Conservation (phyloP, 495 filamentous ascomycete genomes). For the Lepraria neglecta region DNA sequence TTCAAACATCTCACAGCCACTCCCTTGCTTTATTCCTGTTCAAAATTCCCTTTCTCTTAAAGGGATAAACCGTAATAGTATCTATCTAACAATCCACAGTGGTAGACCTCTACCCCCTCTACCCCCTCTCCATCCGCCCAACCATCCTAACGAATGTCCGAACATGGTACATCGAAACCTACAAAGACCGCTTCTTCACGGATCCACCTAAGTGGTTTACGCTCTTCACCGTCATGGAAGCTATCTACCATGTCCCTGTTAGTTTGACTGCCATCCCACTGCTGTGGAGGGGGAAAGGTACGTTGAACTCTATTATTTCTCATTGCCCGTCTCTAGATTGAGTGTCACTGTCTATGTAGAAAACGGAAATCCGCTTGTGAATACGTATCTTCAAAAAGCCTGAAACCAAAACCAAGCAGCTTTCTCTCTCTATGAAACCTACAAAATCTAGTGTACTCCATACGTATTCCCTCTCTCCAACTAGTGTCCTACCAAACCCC, state of each 20-base stretch:
- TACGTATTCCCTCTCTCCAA: too few relatives aligned
- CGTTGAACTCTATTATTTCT: background rate
- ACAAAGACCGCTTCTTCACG: conserved; percentile 65
- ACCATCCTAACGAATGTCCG: conserved; percentile 22
- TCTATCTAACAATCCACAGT: conserved; percentile 3
- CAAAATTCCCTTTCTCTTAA: background rate
- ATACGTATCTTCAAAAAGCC: too few relatives aligned
- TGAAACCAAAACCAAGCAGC: too few relatives aligned
- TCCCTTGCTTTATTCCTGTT: background rate
- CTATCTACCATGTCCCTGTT: conserved; percentile 9
- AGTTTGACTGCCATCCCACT: conserved; percentile 1
- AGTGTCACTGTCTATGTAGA: too few relatives aligned
- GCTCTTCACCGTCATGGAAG: conserved; percentile 19
- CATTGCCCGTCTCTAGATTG: too few relatives aligned
- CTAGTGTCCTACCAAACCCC: too few relatives aligned
- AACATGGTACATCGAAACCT: conserved; percentile 24
- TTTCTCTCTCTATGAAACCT: too few relatives aligned
- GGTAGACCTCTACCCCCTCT: conserved; percentile 27
- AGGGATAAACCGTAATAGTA: background rate
- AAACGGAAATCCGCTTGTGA: too few relatives aligned
- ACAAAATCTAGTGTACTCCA: too few relatives aligned
- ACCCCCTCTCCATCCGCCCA: conserved; percentile 18
- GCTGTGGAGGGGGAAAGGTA: conserved; percentile 15
- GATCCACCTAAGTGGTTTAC: conserved; percentile 53
- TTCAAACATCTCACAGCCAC: background rate